phyloP scores from a whole-genome alignment of 2,329 filamentous ascomycete species.

The Aspergillus ochraceoroseus region DNA sequence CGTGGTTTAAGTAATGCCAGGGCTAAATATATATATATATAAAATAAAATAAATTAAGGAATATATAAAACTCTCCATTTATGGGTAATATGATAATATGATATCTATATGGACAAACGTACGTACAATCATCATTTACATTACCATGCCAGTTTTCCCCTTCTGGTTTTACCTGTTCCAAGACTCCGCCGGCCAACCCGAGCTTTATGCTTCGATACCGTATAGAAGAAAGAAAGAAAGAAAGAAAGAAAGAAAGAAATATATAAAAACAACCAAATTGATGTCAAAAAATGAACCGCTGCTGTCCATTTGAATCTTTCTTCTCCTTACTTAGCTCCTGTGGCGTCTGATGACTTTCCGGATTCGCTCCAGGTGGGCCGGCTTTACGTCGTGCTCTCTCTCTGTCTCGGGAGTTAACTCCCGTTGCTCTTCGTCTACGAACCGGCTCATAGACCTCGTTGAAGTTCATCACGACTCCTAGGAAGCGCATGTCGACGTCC shows the following conservation, averaged over 20 bases:
- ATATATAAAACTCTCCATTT: too few relatives aligned
- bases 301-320: conserved; percentile 17
- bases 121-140: conserved; percentile 17
- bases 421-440: conserved; percentile 50
- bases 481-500: conserved; percentile 90
- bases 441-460: conserved; percentile 90
- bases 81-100: not conserved
- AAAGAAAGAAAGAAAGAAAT: not conserved
- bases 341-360: conserved; percentile 18
- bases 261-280: not conserved
- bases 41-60: too few relatives aligned
- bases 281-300: not conserved
- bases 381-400: conserved; percentile 27
- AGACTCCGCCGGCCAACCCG: conserved; percentile 8
- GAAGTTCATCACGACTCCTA: conserved; percentile 98
- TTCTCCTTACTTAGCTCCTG: conserved; percentile 26
- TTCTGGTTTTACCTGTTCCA: not conserved
- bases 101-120: conserved; percentile 4
- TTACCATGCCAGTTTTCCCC: conserved; percentile 14
- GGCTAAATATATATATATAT: too few relatives aligned
- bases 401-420: conserved; percentile 31
- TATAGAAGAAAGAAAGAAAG: not conserved
- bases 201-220: not conserved
- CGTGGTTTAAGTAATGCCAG: not conserved
- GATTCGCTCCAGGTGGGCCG: conserved; percentile 19